Evolutionary conservation across 2,329 filamentous ascomycete genomes (phyloP).

Genomic region (Rutstroemia sp.): DNA sequence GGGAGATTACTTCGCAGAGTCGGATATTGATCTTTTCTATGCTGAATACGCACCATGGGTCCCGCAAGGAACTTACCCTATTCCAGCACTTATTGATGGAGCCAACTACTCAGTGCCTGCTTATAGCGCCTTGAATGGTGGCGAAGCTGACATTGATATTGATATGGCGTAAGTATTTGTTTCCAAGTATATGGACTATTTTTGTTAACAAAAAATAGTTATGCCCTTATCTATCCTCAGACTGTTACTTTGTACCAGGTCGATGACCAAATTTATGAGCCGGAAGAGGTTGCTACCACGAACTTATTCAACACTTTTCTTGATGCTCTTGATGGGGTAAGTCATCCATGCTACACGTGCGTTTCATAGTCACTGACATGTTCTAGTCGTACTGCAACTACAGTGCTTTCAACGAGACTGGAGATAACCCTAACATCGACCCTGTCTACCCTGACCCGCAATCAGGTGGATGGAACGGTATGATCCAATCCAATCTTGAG

Average conservation of each 20-base stretch:
- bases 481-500: not conserved
- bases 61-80: constrained; percentile 13
- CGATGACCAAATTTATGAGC: constrained; percentile 22
- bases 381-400: constrained; percentile 37
- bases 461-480: constrained; percentile 35
- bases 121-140: constrained; percentile 1
- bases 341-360: not conserved
- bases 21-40: constrained; percentile 15
- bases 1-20: constrained; percentile 17
- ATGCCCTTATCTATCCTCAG: constrained; percentile 8
- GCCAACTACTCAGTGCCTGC: constrained; percentile 13
- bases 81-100: constrained; percentile 20
- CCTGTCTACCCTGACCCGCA: constrained; percentile 36
- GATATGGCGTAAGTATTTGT: constrained; percentile 26
- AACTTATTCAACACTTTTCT: constrained; percentile 28
- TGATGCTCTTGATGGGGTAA: constrained; percentile 24
- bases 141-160: constrained; percentile 31
- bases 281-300: constrained; percentile 16
- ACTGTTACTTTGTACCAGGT: constrained; percentile 24
- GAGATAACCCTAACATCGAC: constrained; percentile 34
- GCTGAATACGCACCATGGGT: constrained; percentile 12
- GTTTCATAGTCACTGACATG: not conserved
- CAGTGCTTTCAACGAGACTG: constrained; percentile 36
- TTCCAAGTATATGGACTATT: not conserved
- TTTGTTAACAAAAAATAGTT: not conserved